Evolutionary conservation across 2,329 filamentous ascomycete species (phyloP).

Genomic region (Lithohypha guttulata): DNA sequence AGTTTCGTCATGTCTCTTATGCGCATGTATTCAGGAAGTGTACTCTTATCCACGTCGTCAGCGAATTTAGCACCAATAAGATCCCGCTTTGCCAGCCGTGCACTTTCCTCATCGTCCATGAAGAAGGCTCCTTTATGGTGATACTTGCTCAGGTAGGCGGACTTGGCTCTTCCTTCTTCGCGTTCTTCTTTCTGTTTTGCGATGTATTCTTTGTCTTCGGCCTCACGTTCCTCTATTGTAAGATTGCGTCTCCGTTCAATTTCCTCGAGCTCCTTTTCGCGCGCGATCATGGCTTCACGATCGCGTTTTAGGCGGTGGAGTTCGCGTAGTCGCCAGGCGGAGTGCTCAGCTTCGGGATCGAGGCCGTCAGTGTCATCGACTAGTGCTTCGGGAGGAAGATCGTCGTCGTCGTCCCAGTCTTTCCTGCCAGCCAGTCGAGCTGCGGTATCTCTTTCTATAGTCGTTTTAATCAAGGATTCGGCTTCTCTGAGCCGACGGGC

Average conservation of each 20-base stretch:
- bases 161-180: slow-evolving; percentile 65
- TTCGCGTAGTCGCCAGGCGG: slow-evolving; percentile 89
- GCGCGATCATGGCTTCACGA: slow-evolving; percentile 69
- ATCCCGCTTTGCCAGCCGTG: slow-evolving; percentile 68
- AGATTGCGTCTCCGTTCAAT: slow-evolving; percentile 79
- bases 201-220: slow-evolving; percentile 71
- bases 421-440: slow-evolving; percentile 66
- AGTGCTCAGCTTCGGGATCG: slow-evolving; percentile 77
- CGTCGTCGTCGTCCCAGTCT: slow-evolving; percentile 64
- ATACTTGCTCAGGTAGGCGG: slow-evolving; percentile 89
- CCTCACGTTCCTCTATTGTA: slow-evolving; percentile 71
- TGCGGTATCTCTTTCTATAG: slow-evolving; percentile 70
- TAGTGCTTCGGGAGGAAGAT: slow-evolving; percentile 57
- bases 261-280: slow-evolving; percentile 78
- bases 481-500: slow-evolving; percentile 57
- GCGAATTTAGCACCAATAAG: slow-evolving; percentile 74
- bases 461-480: slow-evolving; percentile 74
- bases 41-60: slow-evolving; percentile 76
- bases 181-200: slow-evolving; percentile 66
- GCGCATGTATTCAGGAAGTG: slow-evolving; percentile 84
- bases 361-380: slow-evolving; percentile 82
- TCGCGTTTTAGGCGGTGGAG: slow-evolving; percentile 79
- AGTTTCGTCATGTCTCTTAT: slow-evolving; percentile 87
- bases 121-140: slow-evolving; percentile 96
- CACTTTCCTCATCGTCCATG: slow-evolving; percentile 57